Conservation (phyloP, 1,284 basidiomycete species). For the Malassezia cuniculi region DNA sequence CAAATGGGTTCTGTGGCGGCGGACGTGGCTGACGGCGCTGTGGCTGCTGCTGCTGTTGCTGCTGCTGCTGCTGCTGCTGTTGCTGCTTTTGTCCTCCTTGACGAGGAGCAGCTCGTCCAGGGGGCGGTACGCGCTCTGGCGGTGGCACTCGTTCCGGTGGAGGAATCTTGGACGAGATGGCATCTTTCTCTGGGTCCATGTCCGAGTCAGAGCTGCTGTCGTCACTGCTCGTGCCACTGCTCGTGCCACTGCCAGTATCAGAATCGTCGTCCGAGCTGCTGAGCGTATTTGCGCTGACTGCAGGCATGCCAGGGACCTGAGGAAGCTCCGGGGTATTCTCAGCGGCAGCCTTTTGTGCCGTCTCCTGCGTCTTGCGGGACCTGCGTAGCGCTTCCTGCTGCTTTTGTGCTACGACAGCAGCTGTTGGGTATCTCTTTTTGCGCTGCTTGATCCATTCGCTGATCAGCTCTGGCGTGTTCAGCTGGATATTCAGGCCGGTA, state of each 20-base stretch:
- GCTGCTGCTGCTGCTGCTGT: neutral
- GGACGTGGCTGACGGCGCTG: conserved; percentile 20
- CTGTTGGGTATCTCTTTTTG: conserved; percentile 38
- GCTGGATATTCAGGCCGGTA: conserved; percentile 37
- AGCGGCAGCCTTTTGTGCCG: neutral
- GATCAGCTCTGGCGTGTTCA: conserved; percentile 37
- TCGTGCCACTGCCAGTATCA: no score
- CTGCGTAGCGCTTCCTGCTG: conserved; percentile 19
- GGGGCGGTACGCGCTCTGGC: no score
- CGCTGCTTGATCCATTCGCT: conserved; percentile 41
- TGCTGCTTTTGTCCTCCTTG: neutral
- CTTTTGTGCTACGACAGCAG: conserved; percentile 27
- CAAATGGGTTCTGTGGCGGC: conserved; percentile 34
- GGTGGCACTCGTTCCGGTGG: conserved; percentile 1
- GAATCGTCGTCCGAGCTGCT: neutral
- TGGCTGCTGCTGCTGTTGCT: no score
- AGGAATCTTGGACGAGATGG: conserved; percentile 12
- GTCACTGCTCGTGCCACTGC: no score
- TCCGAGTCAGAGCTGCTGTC: conserved; percentile 3
- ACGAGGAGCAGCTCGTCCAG: neutral
- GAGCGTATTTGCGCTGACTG: no score
- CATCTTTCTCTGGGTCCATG: conserved; percentile 14
- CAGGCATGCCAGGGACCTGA: no score
- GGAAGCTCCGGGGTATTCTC: neutral
- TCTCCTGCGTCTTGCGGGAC: no score